phyloP scores from a whole-genome alignment of 164 flowering plant species.

The Annona squamosa region DNA sequence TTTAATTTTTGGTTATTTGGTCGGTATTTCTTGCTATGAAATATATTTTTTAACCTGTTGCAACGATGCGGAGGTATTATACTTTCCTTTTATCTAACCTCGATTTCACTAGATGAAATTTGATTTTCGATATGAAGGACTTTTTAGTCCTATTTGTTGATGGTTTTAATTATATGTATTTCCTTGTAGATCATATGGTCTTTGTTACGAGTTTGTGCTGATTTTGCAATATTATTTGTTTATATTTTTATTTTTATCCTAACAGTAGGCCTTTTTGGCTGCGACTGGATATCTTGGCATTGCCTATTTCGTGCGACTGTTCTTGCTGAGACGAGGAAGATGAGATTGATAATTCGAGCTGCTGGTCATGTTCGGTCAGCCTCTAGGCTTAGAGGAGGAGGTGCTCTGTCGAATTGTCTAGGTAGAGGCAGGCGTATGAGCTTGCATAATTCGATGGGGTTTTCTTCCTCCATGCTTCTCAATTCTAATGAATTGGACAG shows the following conservation, averaged over 20 bases:
- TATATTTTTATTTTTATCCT: too few relatives aligned
- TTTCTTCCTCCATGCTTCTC: slow-evolving; percentile 5
- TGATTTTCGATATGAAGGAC: background rate
- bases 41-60: too few relatives aligned
- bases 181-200: too few relatives aligned
- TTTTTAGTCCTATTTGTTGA: too few relatives aligned
- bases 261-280: background rate
- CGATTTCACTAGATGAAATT: background rate
- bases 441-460: slow-evolving; percentile 1
- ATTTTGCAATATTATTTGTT: too few relatives aligned
- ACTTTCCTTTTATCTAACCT: too few relatives aligned
- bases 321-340: slow-evolving; percentile 21
- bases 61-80: too few relatives aligned
- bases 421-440: slow-evolving; percentile 13
- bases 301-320: background rate
- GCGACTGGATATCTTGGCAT: background rate
- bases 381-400: slow-evolving; percentile 19
- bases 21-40: background rate
- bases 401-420: slow-evolving; percentile 8
- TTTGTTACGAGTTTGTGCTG: background rate
- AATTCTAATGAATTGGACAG: slow-evolving; percentile 17
- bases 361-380: slow-evolving; percentile 24
- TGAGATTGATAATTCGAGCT: slow-evolving; percentile 37
- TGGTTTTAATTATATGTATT: too few relatives aligned
- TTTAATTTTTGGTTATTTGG: background rate